Percentiles rank a stretch among this genome's conserved stretches.
phyloP scores from a whole-genome alignment of 305 asterid genomes.

The Caryopteris hybrid region DNA sequence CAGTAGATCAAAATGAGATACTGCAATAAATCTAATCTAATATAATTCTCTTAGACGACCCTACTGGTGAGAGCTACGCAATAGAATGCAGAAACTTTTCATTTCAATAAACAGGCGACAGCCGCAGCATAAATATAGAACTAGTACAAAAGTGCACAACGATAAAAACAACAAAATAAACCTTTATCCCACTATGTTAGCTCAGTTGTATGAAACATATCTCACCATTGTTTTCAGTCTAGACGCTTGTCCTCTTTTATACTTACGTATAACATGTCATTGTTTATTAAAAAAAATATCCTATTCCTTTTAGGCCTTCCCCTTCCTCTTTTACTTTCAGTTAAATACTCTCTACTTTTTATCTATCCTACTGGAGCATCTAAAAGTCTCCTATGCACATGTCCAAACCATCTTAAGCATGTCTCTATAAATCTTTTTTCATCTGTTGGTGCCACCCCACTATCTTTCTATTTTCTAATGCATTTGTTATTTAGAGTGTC shows the following conservation, averaged over 20 bases:
- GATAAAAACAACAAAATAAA: neutral
- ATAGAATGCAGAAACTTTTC: neutral
- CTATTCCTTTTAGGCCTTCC: too few relatives aligned
- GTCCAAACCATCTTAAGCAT: too few relatives aligned
- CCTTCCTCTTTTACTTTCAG: too few relatives aligned
- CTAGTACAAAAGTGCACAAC: too few relatives aligned
- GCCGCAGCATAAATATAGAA: neutral
- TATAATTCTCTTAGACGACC: neutral
- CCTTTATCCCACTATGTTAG: neutral
- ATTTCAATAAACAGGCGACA: neutral
- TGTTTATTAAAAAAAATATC: too few relatives aligned
- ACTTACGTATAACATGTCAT: too few relatives aligned
- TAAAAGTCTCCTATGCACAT: too few relatives aligned
- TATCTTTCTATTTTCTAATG: neutral
- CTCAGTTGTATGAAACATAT: neutral
- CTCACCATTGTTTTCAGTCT: neutral
- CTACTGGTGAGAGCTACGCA: neutral
- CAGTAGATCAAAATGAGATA: neutral
- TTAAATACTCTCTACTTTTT: too few relatives aligned
- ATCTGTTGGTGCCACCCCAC: neutral
- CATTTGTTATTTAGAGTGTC: too few relatives aligned
- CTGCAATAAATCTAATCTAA: neutral
- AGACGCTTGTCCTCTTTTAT: too few relatives aligned
- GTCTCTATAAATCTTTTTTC: too few relatives aligned
- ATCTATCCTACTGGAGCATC: too few relatives aligned